Conservation (phyloP, 2,329 filamentous ascomycete species). For the Clarireedia hainanense region DNA sequence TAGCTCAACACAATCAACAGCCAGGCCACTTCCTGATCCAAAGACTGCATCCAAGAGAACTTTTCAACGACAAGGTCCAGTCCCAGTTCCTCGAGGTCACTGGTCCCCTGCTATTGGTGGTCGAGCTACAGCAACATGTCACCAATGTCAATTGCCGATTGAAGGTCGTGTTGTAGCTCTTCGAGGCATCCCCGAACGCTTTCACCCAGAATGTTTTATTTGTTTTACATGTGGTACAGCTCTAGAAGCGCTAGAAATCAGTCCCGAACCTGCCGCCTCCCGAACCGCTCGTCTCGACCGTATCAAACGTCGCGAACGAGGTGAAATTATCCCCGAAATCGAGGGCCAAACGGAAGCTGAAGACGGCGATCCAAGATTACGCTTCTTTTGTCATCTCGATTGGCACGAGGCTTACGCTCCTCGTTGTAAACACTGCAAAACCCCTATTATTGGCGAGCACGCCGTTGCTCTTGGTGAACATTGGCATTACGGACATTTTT, state of each 20-base stretch:
- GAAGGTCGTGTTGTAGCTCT: conserved; percentile 85
- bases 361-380: conserved; percentile 63
- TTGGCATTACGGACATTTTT: conserved; percentile 97
- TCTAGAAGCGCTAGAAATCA: conserved; percentile 93
- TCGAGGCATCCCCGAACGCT: conserved; percentile 62
- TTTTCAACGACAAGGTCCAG: conserved; percentile 29
- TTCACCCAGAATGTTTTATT: conserved; percentile 88
- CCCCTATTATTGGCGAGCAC: conserved; percentile 91
- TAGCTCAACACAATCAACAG: conserved; percentile 28
- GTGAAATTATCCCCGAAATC: conserved; percentile 52
- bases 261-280: conserved; percentile 73
- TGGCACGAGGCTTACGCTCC: conserved; percentile 94
- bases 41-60: conserved; percentile 21
- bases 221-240: conserved; percentile 82
- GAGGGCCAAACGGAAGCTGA: conserved; percentile 58
- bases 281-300: conserved; percentile 65
- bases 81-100: conserved; percentile 33
- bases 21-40: conserved; percentile 34
- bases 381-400: conserved; percentile 98
- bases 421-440: conserved; percentile 91
- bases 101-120: conserved; percentile 49
- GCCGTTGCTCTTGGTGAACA: conserved; percentile 89
- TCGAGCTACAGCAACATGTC: conserved; percentile 65
- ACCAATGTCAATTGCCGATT: conserved; percentile 77
- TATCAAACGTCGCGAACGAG: conserved; percentile 55